These are phyloP conservation scores for Hyaloperonospora brassicae DNA, from an alignment of 352 stramenopile genomes.

Conservation along the genomic window DNA sequence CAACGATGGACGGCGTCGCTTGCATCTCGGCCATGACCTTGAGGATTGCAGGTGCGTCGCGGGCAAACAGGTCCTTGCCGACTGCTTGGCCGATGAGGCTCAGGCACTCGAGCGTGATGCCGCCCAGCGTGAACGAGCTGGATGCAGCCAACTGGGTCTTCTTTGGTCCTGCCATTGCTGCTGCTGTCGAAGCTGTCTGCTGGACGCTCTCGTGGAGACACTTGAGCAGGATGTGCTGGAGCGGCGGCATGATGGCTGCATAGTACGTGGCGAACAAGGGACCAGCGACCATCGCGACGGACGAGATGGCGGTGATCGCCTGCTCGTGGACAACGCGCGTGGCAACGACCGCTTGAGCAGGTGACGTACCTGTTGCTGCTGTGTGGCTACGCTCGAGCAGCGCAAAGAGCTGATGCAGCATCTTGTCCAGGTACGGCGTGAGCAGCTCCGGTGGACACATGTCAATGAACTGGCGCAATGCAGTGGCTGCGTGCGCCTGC, in stretches of 20 bases:
- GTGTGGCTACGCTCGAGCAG: constrained; percentile 41
- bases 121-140: constrained; percentile 66
- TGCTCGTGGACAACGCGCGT: constrained; percentile 71
- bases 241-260: constrained; percentile 54
- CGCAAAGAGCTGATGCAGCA: constrained; percentile 60
- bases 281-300: constrained; percentile 58
- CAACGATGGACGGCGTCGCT: constrained; percentile 63
- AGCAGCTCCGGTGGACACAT: constrained; percentile 61
- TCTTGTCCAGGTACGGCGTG: constrained; percentile 64
- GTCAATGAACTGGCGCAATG: constrained; percentile 78
- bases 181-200: constrained; percentile 12
- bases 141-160: constrained; percentile 26
- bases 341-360: constrained; percentile 18
- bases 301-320: constrained; percentile 73
- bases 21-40: constrained; percentile 84
- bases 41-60: constrained; percentile 65
- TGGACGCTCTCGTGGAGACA: constrained; percentile 53
- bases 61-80: constrained; percentile 58
- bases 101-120: constrained; percentile 83
- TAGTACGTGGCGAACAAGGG: constrained; percentile 69
- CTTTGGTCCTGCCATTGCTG: constrained; percentile 5
- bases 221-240: constrained; percentile 59
- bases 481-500: constrained; percentile 66
- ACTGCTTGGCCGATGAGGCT: constrained; percentile 74
- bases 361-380: constrained; percentile 4